Conservation (phyloP, 352 stramenopile species). For the Pythium aristosporum region DNA sequence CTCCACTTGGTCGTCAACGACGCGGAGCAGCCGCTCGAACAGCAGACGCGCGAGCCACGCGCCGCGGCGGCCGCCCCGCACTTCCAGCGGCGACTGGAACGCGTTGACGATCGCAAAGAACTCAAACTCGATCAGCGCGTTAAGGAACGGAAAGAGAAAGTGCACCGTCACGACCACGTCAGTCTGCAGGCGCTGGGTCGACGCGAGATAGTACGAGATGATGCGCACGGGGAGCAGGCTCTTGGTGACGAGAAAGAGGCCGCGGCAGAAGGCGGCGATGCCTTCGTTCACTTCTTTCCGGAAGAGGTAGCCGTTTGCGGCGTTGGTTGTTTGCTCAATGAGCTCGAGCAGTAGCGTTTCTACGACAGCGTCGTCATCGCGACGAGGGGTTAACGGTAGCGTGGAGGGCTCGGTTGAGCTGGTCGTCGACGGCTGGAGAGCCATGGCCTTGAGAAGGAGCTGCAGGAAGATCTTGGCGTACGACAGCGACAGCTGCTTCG, state of each 20-base stretch:
- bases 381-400: conserved; percentile 14
- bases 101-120: conserved; percentile 66
- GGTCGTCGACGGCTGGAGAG: background rate
- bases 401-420: conserved; percentile 11
- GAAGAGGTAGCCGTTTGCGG: conserved; percentile 40
- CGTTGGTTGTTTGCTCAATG: conserved; percentile 32
- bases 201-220: conserved; percentile 44
- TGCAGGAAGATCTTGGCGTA: conserved; percentile 61
- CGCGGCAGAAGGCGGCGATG: conserved; percentile 52
- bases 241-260: conserved; percentile 52
- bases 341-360: conserved; percentile 49
- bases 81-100: conserved; percentile 15
- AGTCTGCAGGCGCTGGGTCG: conserved; percentile 33
- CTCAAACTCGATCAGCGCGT: conserved; percentile 68
- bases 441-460: conserved; percentile 68
- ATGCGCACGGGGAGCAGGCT: conserved; percentile 44
- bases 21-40: conserved; percentile 47
- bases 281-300: conserved; percentile 73
- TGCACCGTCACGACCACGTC: conserved; percentile 62
- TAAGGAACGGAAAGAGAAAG: conserved; percentile 66
- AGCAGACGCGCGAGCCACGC: conserved; percentile 58
- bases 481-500: conserved; percentile 43
- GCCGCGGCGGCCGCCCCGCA: background rate
- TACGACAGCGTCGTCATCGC: conserved; percentile 41
- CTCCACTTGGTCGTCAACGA: conserved; percentile 60